Evolutionary conservation across 345 rosid species (phyloP).

Genomic region (Pistacia integerrima): DNA sequence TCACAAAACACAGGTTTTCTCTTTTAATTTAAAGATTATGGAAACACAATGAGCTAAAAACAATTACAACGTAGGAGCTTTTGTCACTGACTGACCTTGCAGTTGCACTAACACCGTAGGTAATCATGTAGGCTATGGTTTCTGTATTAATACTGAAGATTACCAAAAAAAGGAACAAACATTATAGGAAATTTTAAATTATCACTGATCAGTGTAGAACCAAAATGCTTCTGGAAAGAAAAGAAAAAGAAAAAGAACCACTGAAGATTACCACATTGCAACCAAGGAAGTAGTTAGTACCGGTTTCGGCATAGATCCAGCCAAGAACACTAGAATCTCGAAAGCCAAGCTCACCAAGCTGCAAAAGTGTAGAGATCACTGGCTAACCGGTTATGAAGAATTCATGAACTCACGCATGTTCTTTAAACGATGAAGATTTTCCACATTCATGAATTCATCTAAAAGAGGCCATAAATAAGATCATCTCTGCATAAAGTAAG

Average conservation of each 20-base stretch:
- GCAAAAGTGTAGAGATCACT: conserved; percentile 2
- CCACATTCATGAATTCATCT: too few relatives aligned
- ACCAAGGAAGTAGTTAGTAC: conserved; percentile 20
- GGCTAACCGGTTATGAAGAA: too few relatives aligned
- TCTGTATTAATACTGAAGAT: conserved; percentile 57
- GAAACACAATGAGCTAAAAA: background rate
- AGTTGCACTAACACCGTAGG: conserved; percentile 73
- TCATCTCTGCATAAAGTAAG: too few relatives aligned
- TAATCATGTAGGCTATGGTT: conserved; percentile 61
- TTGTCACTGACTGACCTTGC: conserved; percentile 53
- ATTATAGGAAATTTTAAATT: background rate
- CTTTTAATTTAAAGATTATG: background rate
- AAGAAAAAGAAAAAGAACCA: background rate
- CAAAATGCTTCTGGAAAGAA: background rate
- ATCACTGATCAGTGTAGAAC: background rate
- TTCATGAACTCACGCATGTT: too few relatives aligned
- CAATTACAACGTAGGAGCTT: too few relatives aligned
- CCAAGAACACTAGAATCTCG: conserved; percentile 33
- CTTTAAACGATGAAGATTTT: too few relatives aligned
- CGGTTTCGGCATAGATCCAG: background rate
- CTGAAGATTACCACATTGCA: conserved; percentile 57
- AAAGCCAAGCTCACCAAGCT: conserved; percentile 77
- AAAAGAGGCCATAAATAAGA: too few relatives aligned
- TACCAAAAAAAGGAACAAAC: background rate
- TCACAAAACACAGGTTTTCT: background rate